Base-by-base conservation (phyloP, 495 filamentous ascomycete species). In the Letharia columbiana region DNA sequence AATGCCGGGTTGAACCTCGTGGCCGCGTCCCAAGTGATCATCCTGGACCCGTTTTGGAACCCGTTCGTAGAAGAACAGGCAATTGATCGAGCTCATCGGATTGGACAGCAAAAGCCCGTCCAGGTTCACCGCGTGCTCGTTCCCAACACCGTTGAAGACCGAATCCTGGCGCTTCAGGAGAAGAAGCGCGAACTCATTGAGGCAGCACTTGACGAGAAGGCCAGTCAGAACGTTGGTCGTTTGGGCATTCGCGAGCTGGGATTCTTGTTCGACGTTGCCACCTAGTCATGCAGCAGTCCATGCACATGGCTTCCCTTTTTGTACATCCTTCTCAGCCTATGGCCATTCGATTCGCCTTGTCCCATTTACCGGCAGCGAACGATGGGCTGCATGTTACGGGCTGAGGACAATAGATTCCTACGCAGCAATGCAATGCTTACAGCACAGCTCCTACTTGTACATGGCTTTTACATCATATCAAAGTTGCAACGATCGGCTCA, bases 41-140 rank as follows among this genome's bases (percentile, higher is more conserved):
- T 97, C 62, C 84, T 95, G 64, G 93, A 98, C 69, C 93, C 93
- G 0, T 96, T 96, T 78, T 98, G 94, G 91, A 98, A 98, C 67
- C 92, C 93, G 0, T 96, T 88, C 73, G 88, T 96, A 37, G 93
- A 98, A 77, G 90, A 92, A 70, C 93, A 98, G 74, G 93, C 93
- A 2, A 87, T 98, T 64, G 94, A 96, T 75, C 90, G 93, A 47
- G 91, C 93, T 5, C 89, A 98, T 73, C 89, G 93, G 6, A 91
- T 98, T 64, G 92, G 92, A 18, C 93, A 98, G 79, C 79, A 79
- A 67, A 80, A 81, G 0, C 76, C 83, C 18, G 93, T 98, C 8
- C 81, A 84, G 63, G 87, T 97, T 11, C 90, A 97, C 74, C 88
- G 90, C 6, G 80, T 98, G 33, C 75, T 96, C 7, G 83, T 96